Conservation (phyloP, 2,329 filamentous ascomycete genomes). For the Fusarium luffae region DNA sequence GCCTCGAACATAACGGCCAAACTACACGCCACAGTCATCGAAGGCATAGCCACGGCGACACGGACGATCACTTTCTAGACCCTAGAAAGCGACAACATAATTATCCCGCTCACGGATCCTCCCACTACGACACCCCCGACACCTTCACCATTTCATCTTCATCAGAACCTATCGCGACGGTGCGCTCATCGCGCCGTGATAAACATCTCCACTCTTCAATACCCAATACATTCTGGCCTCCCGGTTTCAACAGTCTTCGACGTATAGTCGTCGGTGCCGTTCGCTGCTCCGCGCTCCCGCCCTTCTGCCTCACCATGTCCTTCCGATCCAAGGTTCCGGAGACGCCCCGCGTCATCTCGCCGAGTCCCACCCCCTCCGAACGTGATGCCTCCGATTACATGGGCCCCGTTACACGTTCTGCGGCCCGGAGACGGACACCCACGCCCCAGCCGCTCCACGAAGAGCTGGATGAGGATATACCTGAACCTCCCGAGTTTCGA, state of each 20-base stretch:
- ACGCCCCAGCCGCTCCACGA: slow-evolving; percentile 72
- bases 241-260: slow-evolving; percentile 59
- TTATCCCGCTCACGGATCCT: slow-evolving; percentile 32
- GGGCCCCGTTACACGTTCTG: slow-evolving; percentile 81
- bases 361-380: slow-evolving; percentile 74
- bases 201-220: slow-evolving; percentile 57
- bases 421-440: slow-evolving; percentile 66
- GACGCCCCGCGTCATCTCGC: slow-evolving; percentile 89
- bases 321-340: slow-evolving; percentile 70
- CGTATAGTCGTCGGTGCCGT: slow-evolving; percentile 68
- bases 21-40: slow-evolving; percentile 30
- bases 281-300: slow-evolving; percentile 66
- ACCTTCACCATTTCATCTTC: slow-evolving; percentile 34
- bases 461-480: slow-evolving; percentile 62
- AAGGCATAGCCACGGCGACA: slow-evolving; percentile 39
- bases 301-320: slow-evolving; percentile 67
- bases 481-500: slow-evolving; percentile 60
- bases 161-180: slow-evolving; percentile 30
- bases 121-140: slow-evolving; percentile 26
- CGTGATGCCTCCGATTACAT: slow-evolving; percentile 62
- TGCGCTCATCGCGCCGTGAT: slow-evolving; percentile 61
- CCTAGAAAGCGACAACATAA: slow-evolving; percentile 43
- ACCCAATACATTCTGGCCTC: slow-evolving; percentile 54
- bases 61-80: slow-evolving; percentile 30
- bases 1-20: slow-evolving; percentile 18